phyloP scores from a whole-genome alignment of 2,329 filamentous ascomycete species.

The Penicillium sp. region DNA sequence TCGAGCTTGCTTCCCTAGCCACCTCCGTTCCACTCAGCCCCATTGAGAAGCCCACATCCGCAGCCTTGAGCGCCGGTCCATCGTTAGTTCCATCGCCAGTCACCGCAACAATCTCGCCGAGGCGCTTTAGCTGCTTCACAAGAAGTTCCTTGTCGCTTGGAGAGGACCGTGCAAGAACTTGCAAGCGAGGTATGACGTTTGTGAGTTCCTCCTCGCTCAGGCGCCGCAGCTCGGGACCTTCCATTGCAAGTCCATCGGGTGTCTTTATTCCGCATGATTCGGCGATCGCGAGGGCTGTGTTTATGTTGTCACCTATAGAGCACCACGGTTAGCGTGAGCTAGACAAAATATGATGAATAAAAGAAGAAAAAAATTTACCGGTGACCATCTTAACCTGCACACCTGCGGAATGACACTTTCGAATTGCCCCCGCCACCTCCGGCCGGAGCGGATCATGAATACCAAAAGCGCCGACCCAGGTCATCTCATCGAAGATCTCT shows the following conservation, averaged over 20 bases:
- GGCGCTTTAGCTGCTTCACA: constrained; percentile 63
- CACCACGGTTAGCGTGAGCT: not conserved
- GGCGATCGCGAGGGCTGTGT: constrained; percentile 76
- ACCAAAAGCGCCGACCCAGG: constrained; percentile 73
- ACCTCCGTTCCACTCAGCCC: constrained; percentile 71
- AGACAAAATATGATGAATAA: not conserved
- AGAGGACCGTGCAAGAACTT: constrained; percentile 68
- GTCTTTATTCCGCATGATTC: constrained; percentile 72
- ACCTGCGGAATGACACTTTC: constrained; percentile 69
- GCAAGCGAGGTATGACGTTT: constrained; percentile 61
- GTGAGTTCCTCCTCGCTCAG: constrained; percentile 65
- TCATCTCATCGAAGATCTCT: constrained; percentile 72
- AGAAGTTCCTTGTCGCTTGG: constrained; percentile 71
- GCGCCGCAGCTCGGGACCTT: constrained; percentile 69
- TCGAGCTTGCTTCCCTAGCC: constrained; percentile 70
- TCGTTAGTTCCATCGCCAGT: constrained; percentile 73
- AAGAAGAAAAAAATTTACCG: constrained; percentile 36
- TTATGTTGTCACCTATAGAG: constrained; percentile 62
- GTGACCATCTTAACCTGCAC: constrained; percentile 77
- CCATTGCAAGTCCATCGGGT: constrained; percentile 66
- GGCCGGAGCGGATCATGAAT: constrained; percentile 77
- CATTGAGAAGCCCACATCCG: constrained; percentile 72
- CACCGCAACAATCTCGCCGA: constrained; percentile 65
- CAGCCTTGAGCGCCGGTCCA: constrained; percentile 67
- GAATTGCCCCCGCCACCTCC: constrained; percentile 70